Conservation (phyloP, 2,329 filamentous ascomycete species). For the Aspergillus caelatus region DNA sequence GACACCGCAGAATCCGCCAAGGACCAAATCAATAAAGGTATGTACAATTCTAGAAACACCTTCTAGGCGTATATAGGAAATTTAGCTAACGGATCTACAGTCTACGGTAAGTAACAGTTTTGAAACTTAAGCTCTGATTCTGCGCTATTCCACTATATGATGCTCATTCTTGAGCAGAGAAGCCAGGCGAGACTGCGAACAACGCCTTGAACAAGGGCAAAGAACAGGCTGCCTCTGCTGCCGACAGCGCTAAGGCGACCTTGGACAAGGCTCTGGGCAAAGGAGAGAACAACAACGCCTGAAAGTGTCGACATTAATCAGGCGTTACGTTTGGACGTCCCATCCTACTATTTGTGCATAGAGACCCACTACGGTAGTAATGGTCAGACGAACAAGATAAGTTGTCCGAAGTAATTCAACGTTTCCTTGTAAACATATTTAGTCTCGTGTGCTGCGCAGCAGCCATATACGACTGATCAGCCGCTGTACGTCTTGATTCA, state of each 20-base stretch:
- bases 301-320: neutral
- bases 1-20: constrained; percentile 3
- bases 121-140: neutral
- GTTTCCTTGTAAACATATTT: neutral
- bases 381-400: neutral
- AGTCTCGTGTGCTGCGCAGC: neutral
- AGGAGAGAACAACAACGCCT: neutral
- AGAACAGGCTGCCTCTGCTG: constrained; percentile 6
- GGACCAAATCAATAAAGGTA: constrained; percentile 4
- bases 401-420: neutral
- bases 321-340: neutral
- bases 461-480: neutral
- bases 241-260: constrained; percentile 8
- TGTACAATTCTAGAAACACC: neutral
- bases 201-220: constrained; percentile 7
- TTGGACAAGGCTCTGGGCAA: constrained; percentile 2
- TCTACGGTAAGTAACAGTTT: neutral
- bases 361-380: neutral
- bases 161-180: neutral
- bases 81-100: neutral
- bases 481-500: neutral
- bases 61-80: neutral
- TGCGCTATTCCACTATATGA: neutral
- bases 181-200: neutral
- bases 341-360: neutral